Conservation (phyloP, 306 rosid genomes). For the Trifolium fragiferum region DNA sequence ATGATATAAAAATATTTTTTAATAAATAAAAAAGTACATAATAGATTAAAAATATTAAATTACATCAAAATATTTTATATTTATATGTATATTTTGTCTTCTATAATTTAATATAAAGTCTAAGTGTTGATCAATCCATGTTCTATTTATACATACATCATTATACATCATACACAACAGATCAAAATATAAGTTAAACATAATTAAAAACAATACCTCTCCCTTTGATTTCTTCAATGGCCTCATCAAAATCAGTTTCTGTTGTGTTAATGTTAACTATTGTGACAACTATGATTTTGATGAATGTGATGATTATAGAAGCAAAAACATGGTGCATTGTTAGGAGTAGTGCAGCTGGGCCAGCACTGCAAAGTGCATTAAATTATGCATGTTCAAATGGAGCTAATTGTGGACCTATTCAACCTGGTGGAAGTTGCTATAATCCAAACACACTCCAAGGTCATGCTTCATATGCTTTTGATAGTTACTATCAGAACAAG, state of each 20-base stretch:
- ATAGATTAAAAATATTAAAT: background rate
- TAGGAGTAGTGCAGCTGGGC: slow-evolving; percentile 54
- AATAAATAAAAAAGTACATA: background rate
- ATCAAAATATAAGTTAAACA: background rate
- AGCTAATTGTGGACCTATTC: slow-evolving; percentile 64
- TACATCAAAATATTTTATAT: background rate
- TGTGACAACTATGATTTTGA: background rate
- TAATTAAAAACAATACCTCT: background rate
- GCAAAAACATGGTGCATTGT: slow-evolving; percentile 70
- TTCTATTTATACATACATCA: background rate
- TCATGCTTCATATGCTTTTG: slow-evolving; percentile 80
- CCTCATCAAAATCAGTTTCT: background rate
- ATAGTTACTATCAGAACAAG: slow-evolving; percentile 62
- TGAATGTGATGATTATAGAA: background rate
- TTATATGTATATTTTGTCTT: background rate
- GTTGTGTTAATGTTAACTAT: background rate
- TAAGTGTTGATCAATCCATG: background rate
- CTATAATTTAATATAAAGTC: background rate
- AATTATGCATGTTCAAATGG: slow-evolving; percentile 73
- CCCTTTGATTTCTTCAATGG: background rate
- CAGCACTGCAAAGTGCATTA: slow-evolving; percentile 59
- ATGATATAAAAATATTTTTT: background rate
- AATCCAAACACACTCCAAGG: slow-evolving; percentile 72
- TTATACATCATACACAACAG: background rate
- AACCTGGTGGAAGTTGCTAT: slow-evolving; percentile 51